Conservation (phyloP, 2,329 filamentous ascomycete genomes). For the Paecilomyces variotii region DNA sequence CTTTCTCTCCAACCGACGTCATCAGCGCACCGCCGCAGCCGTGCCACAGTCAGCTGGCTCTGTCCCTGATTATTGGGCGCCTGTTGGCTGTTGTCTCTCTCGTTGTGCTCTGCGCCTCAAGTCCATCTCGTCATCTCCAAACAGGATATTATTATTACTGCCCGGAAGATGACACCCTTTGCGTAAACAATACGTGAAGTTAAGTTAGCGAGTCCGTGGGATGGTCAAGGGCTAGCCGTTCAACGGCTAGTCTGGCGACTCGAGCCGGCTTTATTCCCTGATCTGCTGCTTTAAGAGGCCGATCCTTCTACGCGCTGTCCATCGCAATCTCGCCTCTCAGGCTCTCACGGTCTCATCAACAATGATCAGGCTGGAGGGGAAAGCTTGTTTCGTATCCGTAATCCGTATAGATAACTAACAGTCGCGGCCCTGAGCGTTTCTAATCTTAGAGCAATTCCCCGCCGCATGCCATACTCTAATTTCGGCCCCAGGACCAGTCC, state of each 20-base stretch:
- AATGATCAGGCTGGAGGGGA: background rate
- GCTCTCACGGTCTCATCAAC: too few relatives aligned
- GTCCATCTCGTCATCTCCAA: background rate
- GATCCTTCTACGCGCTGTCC: background rate
- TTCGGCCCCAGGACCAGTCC: background rate
- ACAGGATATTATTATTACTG: too few relatives aligned
- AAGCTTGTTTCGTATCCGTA: background rate
- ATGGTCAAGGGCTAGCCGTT: background rate
- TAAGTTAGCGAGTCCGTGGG: background rate
- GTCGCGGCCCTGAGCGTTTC: background rate
- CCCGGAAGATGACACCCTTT: background rate
- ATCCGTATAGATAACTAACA: background rate
- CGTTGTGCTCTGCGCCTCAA: background rate
- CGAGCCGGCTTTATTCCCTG: background rate
- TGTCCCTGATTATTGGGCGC: background rate
- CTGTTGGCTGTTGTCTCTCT: conserved; percentile 1
- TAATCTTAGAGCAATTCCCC: background rate
- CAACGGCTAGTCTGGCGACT: background rate
- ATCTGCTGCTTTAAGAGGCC: background rate
- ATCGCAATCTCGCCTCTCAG: background rate
- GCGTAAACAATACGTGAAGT: background rate
- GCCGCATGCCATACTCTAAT: background rate
- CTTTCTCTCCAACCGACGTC: conserved; percentile 5
- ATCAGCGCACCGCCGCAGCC: conserved; percentile 4
- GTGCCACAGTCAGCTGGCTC: conserved; percentile 3